phyloP scores from a whole-genome alignment of 2,329 filamentous ascomycete genomes.

The Scytalidium sp. region DNA sequence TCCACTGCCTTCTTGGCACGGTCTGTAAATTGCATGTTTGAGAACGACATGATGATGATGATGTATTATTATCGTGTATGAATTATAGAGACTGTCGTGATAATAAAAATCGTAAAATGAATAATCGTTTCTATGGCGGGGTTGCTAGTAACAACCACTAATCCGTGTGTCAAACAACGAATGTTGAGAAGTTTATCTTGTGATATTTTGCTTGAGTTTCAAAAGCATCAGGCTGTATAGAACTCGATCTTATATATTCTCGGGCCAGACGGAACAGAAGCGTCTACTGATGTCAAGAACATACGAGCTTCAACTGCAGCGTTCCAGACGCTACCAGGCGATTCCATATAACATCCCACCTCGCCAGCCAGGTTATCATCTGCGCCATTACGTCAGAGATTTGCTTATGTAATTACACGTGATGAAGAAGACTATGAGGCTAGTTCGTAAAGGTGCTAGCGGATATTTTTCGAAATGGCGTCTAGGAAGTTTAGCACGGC shows the following conservation, averaged over 20 bases:
- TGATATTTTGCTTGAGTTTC: not conserved
- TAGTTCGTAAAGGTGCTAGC: conserved; percentile 1
- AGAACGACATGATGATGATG: conserved; percentile 63
- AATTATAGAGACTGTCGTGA: not conserved
- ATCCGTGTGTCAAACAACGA: not conserved
- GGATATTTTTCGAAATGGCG: conserved; percentile 3
- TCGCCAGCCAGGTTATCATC: not conserved
- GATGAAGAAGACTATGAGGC: not conserved
- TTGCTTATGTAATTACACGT: not conserved
- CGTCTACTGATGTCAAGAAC: not conserved
- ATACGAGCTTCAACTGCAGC: not conserved
- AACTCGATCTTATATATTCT: not conserved
- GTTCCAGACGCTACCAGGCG: not conserved
- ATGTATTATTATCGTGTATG: conserved; percentile 27
- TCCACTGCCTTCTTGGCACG: conserved; percentile 84
- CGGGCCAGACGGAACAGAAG: not conserved
- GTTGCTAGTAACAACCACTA: not conserved
- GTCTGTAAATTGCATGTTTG: conserved; percentile 90
- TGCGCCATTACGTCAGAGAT: not conserved
- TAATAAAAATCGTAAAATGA: not conserved
- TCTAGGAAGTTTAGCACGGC: conserved; percentile 3
- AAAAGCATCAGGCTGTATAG: not conserved
- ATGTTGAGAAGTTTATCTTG: not conserved
- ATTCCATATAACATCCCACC: not conserved
- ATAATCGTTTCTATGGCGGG: not conserved